Base-by-base conservation (phyloP, 371 early-diverging fungal genomes). In the Conidiobolus coronatus region DNA sequence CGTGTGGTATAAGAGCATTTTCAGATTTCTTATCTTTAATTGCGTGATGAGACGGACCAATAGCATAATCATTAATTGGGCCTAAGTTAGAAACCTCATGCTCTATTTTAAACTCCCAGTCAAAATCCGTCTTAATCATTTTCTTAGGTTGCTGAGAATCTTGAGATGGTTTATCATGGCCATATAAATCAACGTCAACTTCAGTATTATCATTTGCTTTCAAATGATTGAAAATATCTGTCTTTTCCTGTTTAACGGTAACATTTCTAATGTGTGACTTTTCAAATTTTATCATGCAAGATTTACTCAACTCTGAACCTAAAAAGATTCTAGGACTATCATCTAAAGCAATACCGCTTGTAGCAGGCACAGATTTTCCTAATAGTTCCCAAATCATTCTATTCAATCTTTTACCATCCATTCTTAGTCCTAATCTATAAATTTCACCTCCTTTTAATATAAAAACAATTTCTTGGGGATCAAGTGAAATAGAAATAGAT, bases 371-470 rank as follows among this genome's bases (percentile, higher is more conserved):
- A 19, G 48, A 20, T 9, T 19, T 20, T 4, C 48, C 48, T 13
- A 12, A 18, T 5, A 11, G 6, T 14, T 40, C 40, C 12, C 36
- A 47, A 52, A 20, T 40, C 12, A 47, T 11, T 21, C 13, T 23
- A 21, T 37, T 40, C 3, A 47, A 14, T 3, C 48, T 19, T 11
- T 37, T 64, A 39, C 85, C 86, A 63, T 65, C 81, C 63, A 63
- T 64, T 40, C 54, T 72, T 52, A 86, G 57, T 20, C 80, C 68
- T 9, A 83, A 65, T 1, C 69, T 37, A n/a, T 80, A 61, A 65
- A 80, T 64, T 23, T 80, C 71, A 0, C 87, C 86, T 45, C 64
- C 65, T 40, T 75, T 62, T 19, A 80, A 55, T 13, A 77, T 67
- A 11, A 75, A 55, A 1, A 73, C 55, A 45, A 72, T 61, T 22